These are phyloP conservation scores for Panicum miliaceum DNA, from an alignment of 176 grass and related monocot genomes.

Conservation along the genomic window DNA sequence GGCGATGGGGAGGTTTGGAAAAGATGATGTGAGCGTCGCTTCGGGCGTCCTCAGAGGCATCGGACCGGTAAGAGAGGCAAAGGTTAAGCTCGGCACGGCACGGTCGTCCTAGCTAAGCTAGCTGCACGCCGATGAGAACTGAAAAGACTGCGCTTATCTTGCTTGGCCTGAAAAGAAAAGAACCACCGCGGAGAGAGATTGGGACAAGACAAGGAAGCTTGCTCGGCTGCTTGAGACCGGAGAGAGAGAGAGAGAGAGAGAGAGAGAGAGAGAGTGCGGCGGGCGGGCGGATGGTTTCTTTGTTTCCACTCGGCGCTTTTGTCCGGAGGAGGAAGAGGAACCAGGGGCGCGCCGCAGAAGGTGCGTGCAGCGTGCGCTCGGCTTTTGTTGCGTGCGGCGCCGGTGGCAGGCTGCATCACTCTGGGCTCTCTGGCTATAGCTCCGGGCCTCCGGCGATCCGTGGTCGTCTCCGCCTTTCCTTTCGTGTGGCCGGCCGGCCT, in stretches of 20 bases:
- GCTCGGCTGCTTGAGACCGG: not conserved
- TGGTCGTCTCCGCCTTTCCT: not conserved
- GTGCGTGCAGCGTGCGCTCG: constrained; percentile 27
- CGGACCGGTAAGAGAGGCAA: no score
- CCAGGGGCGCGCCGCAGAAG: constrained; percentile 6
- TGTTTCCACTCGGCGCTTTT: not conserved
- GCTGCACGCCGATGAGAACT: not conserved
- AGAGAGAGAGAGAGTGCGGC: no score
- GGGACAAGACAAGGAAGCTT: constrained; percentile 5
- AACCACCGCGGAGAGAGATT: not conserved
- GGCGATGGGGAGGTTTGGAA: no score
- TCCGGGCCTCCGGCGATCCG: not conserved
- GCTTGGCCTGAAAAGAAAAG: constrained; percentile 35
- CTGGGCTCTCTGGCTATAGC: not conserved
- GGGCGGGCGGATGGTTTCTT: not conserved
- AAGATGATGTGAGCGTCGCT: no score
- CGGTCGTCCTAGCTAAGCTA: no score
- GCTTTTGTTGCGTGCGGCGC: constrained; percentile 45
- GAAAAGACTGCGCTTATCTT: not conserved
- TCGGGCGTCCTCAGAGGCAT: no score
- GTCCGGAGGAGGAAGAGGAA: not conserved
- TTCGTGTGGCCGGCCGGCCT: not conserved
- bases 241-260: no score
- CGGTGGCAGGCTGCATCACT: not conserved
- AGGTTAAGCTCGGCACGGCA: no score